A percentile compares a stretch with the other conserved stretches of the same genome.
These are phyloP conservation scores for Termitomyces sp. DNA, from an alignment of 768 basidiomycete species.

Conservation along the genomic window DNA sequence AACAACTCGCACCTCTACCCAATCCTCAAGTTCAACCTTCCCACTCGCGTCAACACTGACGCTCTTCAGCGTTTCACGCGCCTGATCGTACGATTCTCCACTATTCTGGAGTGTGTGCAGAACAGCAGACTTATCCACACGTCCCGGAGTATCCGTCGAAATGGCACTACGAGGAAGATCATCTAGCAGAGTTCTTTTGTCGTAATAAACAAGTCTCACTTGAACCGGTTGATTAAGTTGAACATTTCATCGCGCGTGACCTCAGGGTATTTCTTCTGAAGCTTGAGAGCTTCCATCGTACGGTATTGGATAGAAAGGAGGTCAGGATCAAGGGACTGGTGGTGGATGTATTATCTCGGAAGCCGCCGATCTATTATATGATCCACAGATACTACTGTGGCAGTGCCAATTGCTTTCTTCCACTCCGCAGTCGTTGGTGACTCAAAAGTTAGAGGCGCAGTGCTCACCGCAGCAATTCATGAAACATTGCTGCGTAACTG, in stretches of 20 bases:
- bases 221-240: constrained; percentile 92
- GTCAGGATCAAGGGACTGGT: not conserved
- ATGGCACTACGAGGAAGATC: constrained; percentile 55
- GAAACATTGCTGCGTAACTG: not conserved
- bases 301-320: not conserved
- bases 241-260: constrained; percentile 93
- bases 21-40: constrained; percentile 95
- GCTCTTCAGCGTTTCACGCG: constrained; percentile 85
- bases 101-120: constrained; percentile 73
- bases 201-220: constrained; percentile 59
- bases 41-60: constrained; percentile 95
- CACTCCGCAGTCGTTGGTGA: constrained; percentile 1
- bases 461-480: constrained; percentile 4
- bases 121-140: constrained; percentile 79
- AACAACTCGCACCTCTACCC: constrained; percentile 79
- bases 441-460: not conserved
- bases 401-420: constrained; percentile 8
- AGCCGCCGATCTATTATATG: constrained; percentile 17
- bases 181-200: constrained; percentile 11
- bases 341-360: constrained; percentile 13
- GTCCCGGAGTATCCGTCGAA: constrained; percentile 74
- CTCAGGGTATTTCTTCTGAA: constrained; percentile 91
- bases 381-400: constrained; percentile 6
- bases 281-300: constrained; percentile 76
- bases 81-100: constrained; percentile 90